Evolutionary conservation across 495 filamentous ascomycete species (phyloP).

Genomic region (Chaetomium tenue): DNA sequence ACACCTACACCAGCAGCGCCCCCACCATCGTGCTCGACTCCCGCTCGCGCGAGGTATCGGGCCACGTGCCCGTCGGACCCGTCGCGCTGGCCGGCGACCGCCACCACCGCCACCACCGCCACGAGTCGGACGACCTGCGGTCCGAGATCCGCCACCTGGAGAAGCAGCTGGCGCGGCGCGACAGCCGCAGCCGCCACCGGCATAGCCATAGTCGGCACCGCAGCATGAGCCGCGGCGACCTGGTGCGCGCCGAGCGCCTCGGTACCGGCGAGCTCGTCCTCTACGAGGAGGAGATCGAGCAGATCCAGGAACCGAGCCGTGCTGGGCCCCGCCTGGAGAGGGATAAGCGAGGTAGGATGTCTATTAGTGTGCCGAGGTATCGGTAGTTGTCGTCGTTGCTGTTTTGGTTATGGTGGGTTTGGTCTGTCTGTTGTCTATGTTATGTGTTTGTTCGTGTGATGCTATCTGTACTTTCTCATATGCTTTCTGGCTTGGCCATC

Average conservation of each 20-base stretch:
- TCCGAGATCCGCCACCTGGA: conserved; percentile 47
- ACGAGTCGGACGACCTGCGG: conserved; percentile 36
- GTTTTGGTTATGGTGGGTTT: conserved; percentile 22
- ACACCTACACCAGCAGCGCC: conserved; percentile 27
- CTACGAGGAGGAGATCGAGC: conserved; percentile 54
- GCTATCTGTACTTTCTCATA: not conserved
- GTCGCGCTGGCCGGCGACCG: conserved; percentile 43
- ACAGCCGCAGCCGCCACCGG: conserved; percentile 14
- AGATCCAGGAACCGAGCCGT: conserved; percentile 49
- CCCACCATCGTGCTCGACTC: conserved; percentile 38
- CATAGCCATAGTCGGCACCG: conserved; percentile 16
- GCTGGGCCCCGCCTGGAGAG: conserved; percentile 67
- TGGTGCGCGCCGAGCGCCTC: conserved; percentile 49
- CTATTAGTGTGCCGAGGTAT: conserved; percentile 60
- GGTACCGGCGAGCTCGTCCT: conserved; percentile 53
- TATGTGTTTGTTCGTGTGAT: not conserved
- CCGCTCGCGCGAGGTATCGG: conserved; percentile 43
- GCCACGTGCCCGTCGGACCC: conserved; percentile 50
- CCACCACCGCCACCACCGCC: conserved; percentile 23
- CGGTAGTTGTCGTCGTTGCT: conserved; percentile 39
- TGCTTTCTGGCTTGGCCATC: not conserved
- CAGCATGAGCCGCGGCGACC: conserved; percentile 37
- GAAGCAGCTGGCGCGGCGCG: conserved; percentile 27
- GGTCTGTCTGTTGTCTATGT: not conserved
- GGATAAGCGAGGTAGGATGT: conserved; percentile 85